phyloP scores from a whole-genome alignment of 495 filamentous ascomycete genomes.

The Neurospora sp. region DNA sequence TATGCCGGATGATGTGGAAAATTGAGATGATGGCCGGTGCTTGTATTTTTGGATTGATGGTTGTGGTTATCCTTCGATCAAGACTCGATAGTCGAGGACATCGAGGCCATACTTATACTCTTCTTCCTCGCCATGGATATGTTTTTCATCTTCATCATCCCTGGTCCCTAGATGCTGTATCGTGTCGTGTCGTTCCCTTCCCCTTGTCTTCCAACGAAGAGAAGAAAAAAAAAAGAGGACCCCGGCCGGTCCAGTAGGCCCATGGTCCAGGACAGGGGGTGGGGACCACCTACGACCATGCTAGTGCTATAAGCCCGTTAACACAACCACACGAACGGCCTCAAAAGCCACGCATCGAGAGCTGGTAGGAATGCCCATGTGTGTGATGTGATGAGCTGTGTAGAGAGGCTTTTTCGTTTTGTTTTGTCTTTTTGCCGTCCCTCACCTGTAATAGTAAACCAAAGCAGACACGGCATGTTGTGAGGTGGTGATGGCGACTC shows the following conservation, averaged over 20 bases:
- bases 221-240: background rate
- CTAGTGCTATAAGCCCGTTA: background rate
- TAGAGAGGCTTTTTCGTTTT: background rate
- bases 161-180: background rate
- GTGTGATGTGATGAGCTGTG: background rate
- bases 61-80: background rate
- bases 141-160: background rate
- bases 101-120: slow-evolving; percentile 15
- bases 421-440: background rate
- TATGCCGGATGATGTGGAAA: background rate
- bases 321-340: background rate
- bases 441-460: background rate
- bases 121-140: background rate
- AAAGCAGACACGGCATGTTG: background rate
- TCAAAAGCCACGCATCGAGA: background rate
- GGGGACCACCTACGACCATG: background rate
- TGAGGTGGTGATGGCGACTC: background rate
- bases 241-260: background rate
- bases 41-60: background rate
- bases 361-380: background rate
- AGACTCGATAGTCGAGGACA: slow-evolving; percentile 2
- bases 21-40: background rate
- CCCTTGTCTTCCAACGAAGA: background rate
- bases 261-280: background rate
- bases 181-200: background rate